Evolutionary conservation across 1,284 basidiomycete genomes (phyloP).

Genomic region (Pseudozyma tsukubaensis): DNA sequence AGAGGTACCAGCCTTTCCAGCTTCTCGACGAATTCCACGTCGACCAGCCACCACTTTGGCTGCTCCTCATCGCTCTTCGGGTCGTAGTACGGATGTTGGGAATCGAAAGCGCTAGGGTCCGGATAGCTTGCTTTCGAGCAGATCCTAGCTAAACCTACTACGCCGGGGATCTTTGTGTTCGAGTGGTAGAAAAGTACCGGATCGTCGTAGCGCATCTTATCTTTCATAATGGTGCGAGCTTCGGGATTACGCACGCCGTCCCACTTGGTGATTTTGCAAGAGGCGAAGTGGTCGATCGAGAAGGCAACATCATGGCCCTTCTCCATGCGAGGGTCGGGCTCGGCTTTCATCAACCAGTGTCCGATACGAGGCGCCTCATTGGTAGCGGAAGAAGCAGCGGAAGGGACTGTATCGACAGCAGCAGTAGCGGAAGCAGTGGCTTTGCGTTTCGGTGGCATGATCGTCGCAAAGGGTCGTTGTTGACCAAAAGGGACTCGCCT

Average conservation of each 20-base stretch:
- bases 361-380: background rate
- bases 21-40: conserved; percentile 79
- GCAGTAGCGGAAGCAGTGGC: background rate
- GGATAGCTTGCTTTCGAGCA: conserved; percentile 41
- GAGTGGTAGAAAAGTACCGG: conserved; percentile 87
- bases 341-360: conserved; percentile 67
- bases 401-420: no score
- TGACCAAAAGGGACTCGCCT: background rate
- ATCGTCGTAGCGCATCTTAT: conserved; percentile 82
- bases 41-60: conserved; percentile 89
- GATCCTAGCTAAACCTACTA: conserved; percentile 51
- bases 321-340: conserved; percentile 60
- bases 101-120: conserved; percentile 52
- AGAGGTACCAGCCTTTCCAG: conserved; percentile 82
- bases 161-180: conserved; percentile 88
- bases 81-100: conserved; percentile 86
- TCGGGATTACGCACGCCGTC: conserved; percentile 92
- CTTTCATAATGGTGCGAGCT: conserved; percentile 89
- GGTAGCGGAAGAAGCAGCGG: background rate
- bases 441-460: conserved; percentile 41
- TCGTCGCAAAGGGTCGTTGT: no score
- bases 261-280: conserved; percentile 78
- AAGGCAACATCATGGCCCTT: conserved; percentile 63
- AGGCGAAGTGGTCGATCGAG: conserved; percentile 55
- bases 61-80: conserved; percentile 80